Conservation (phyloP, 495 filamentous ascomycete species). For the Aspergillus taichungensis region DNA sequence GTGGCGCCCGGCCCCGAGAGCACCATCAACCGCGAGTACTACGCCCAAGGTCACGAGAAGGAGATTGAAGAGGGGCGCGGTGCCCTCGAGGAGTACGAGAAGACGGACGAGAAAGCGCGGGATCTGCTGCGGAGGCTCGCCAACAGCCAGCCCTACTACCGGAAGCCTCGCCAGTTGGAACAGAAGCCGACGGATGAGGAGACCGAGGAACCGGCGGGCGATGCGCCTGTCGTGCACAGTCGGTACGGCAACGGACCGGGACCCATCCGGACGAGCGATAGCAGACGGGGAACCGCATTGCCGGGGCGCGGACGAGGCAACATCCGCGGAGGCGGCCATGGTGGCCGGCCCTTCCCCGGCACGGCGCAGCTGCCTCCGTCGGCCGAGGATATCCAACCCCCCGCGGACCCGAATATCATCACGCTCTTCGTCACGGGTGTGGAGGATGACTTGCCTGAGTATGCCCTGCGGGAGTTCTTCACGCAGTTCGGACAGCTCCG, state of each 20-base stretch:
- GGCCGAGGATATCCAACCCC: constrained; percentile 75
- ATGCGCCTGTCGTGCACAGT: constrained; percentile 26
- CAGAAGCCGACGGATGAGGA: constrained; percentile 34
- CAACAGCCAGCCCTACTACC: constrained; percentile 88
- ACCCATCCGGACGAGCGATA: constrained; percentile 61
- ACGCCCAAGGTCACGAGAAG: constrained; percentile 92
- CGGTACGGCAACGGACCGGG: constrained; percentile 40
- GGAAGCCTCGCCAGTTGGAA: constrained; percentile 65
- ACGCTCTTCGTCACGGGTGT: constrained; percentile 92
- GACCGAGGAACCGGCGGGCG: constrained; percentile 19
- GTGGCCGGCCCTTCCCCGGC: constrained; percentile 56
- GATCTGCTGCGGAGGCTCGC: constrained; percentile 80
- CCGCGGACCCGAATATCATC: constrained; percentile 71
- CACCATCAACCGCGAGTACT: constrained; percentile 91
- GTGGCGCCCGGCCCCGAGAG: constrained; percentile 85
- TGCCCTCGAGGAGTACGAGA: constrained; percentile 81
- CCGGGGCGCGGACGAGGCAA: constrained; percentile 38
- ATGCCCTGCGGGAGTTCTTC: constrained; percentile 85
- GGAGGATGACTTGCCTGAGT: constrained; percentile 91
- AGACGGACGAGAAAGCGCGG: constrained; percentile 90
- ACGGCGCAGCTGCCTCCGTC: constrained; percentile 68
- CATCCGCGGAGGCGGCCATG: constrained; percentile 40
- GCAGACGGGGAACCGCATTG: constrained; percentile 25
- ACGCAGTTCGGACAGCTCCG: constrained; percentile 77
- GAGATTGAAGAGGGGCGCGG: constrained; percentile 86